Conservation (phyloP, 495 filamentous ascomycete species). For the Poronia punctata region DNA sequence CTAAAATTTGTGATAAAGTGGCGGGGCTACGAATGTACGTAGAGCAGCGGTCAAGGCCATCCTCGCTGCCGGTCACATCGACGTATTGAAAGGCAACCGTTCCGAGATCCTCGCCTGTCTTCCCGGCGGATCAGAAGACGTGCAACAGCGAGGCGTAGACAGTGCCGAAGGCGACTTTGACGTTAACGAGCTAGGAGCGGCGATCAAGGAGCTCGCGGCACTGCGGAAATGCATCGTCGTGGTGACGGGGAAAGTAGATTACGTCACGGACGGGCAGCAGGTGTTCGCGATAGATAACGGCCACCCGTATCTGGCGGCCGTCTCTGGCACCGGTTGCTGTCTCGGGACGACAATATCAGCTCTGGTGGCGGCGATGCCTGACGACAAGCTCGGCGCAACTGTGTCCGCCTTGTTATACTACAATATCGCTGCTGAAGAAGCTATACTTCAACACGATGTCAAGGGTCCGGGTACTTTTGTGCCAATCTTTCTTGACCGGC, state of each 20-base stretch:
- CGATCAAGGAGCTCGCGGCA: slow-evolving; percentile 59
- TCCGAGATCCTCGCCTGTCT: slow-evolving; percentile 80
- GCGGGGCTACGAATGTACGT: slow-evolving; percentile 71
- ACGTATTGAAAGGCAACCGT: slow-evolving; percentile 93
- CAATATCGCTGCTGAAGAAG: slow-evolving; percentile 79
- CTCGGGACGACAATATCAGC: slow-evolving; percentile 77
- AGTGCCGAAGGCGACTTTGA: slow-evolving; percentile 54
- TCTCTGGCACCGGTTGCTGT: slow-evolving; percentile 85
- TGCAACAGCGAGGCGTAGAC: slow-evolving; percentile 86
- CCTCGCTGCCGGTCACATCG: slow-evolving; percentile 68
- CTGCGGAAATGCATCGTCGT: slow-evolving; percentile 70
- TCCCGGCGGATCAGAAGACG: slow-evolving; percentile 37
- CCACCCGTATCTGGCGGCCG: slow-evolving; percentile 64
- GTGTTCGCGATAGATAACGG: slow-evolving; percentile 70
- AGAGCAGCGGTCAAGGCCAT: slow-evolving; percentile 63
- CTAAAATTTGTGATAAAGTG: no score
- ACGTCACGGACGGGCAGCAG: slow-evolving; percentile 64
- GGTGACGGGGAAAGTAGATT: slow-evolving; percentile 76
- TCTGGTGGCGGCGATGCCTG: slow-evolving; percentile 52
- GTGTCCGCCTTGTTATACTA: slow-evolving; percentile 66
- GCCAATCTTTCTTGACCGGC: slow-evolving; percentile 72
- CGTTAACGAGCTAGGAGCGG: slow-evolving; percentile 45
- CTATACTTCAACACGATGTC: slow-evolving; percentile 53
- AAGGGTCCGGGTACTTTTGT: slow-evolving; percentile 83
- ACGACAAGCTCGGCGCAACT: slow-evolving; percentile 61